Percentiles rank a stretch among this genome's conserved stretches.
These are phyloP conservation scores for Yamadazyma ubonensis DNA, from an alignment of 805 yeast species.

Conservation along the genomic window DNA sequence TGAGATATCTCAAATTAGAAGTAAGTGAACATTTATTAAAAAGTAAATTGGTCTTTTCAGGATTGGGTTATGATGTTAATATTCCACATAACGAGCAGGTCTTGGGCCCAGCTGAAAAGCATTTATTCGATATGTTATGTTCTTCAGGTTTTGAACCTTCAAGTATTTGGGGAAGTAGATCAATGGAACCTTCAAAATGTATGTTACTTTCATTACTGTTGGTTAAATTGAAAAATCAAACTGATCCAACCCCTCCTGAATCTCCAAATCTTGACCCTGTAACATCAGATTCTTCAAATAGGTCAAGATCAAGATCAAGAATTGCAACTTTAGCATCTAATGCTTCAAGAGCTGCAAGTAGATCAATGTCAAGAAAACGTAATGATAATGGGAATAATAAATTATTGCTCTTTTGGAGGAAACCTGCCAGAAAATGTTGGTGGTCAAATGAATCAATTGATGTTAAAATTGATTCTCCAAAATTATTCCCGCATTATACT, in stretches of 20 bases:
- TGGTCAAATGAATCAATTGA: conserved; percentile 73
- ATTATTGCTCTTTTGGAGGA: conserved; percentile 88
- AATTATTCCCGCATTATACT: conserved; percentile 15
- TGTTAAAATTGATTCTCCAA: conserved; percentile 31
- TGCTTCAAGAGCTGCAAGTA: conserved; percentile 54
- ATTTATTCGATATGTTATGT: conserved; percentile 90
- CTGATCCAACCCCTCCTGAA: conserved; percentile 35
- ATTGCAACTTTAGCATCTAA: conserved; percentile 58
- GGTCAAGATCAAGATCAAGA: conserved; percentile 49
- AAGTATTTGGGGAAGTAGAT: conserved; percentile 84
- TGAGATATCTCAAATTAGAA: conserved; percentile 65
- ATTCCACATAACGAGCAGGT: conserved; percentile 39
- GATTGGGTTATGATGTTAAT: conserved; percentile 58
- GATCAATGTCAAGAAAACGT: conserved; percentile 56
- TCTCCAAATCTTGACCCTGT: conserved; percentile 46
- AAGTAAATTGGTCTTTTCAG: conserved; percentile 68
- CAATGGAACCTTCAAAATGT: conserved; percentile 83
- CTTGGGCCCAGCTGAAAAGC: conserved; percentile 90
- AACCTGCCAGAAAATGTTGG: conserved; percentile 99
- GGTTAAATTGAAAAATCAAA: conserved; percentile 49
- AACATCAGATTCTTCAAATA: conserved; percentile 36
- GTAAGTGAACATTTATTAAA: conserved; percentile 67
- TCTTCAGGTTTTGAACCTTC: conserved; percentile 72
- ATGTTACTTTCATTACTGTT: conserved; percentile 82
- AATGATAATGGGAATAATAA: conserved; percentile 50